phyloP scores from a whole-genome alignment of 768 basidiomycete genomes.

The Psilocybe cyanescens region DNA sequence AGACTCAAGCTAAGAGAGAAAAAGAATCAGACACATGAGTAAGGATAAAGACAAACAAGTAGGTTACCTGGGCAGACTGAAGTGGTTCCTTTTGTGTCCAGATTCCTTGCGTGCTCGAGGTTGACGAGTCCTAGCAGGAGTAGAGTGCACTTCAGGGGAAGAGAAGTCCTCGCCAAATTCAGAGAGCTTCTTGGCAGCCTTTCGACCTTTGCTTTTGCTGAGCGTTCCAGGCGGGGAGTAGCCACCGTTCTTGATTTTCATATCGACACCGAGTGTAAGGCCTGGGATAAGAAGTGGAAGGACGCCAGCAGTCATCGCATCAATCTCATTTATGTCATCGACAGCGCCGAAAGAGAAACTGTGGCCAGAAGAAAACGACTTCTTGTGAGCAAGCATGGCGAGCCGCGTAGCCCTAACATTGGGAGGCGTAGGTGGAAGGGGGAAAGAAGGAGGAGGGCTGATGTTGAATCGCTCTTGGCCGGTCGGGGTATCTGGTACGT shows the following conservation, averaged over 20 bases:
- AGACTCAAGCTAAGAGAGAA: constrained; percentile 55
- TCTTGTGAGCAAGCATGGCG: constrained; percentile 58
- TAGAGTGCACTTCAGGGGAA: constrained; percentile 63
- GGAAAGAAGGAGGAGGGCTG: constrained; percentile 67
- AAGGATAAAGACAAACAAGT: constrained; percentile 1
- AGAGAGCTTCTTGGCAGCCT: constrained; percentile 34
- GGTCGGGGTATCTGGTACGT: constrained; percentile 40
- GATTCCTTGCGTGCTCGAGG: constrained; percentile 47
- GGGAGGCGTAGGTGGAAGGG: constrained; percentile 78
- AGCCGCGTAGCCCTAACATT: constrained; percentile 60
- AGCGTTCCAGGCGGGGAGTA: constrained; percentile 45
- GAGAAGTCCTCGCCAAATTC: constrained; percentile 58
- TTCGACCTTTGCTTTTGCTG: constrained; percentile 45
- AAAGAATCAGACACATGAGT: not conserved
- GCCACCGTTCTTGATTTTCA: constrained; percentile 55
- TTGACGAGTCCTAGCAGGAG: constrained; percentile 49
- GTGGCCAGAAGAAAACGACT: constrained; percentile 61
- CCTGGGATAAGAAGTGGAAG: constrained; percentile 72
- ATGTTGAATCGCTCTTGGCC: constrained; percentile 39
- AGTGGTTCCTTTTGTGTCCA: constrained; percentile 62
- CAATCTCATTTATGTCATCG: constrained; percentile 67
- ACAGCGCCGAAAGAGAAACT: constrained; percentile 59
- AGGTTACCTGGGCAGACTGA: constrained; percentile 67
- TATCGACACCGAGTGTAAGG: constrained; percentile 57
- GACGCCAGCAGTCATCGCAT: constrained; percentile 70